Percentiles rank a stretch among this genome's conserved stretches.
Conservation (phyloP, 352 stramenopile species). For the Globisporangium yorkense region DNA sequence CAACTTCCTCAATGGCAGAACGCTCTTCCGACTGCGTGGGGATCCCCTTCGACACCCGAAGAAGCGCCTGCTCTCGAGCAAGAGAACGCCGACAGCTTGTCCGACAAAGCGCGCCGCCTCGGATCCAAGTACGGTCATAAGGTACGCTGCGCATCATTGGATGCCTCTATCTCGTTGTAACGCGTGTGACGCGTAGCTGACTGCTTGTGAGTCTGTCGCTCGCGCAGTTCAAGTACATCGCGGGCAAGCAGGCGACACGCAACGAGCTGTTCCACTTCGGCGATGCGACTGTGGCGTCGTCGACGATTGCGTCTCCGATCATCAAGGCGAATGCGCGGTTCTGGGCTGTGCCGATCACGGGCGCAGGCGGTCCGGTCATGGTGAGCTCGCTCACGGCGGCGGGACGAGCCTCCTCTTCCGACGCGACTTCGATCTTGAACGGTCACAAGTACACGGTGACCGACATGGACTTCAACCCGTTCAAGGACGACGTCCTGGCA, state of each 20-base stretch:
- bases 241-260: conserved; percentile 50
- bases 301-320: conserved; percentile 33
- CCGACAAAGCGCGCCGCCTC: conserved; percentile 60
- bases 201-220: not conserved
- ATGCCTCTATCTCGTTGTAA: not conserved
- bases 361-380: conserved; percentile 60
- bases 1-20: conserved; percentile 12
- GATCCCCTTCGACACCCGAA: not conserved
- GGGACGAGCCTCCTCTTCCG: conserved; percentile 34
- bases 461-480: conserved; percentile 58
- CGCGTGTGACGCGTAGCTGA: not conserved
- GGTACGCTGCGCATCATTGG: conserved; percentile 8
- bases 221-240: conserved; percentile 67
- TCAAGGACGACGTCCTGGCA: conserved; percentile 43
- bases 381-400: conserved; percentile 34
- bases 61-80: not conserved
- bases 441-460: conserved; percentile 63
- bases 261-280: conserved; percentile 51
- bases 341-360: conserved; percentile 49
- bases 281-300: conserved; percentile 34
- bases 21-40: not conserved
- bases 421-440: conserved; percentile 38
- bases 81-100: conserved; percentile 32
- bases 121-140: conserved; percentile 71
- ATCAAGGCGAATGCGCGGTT: conserved; percentile 51